Evolutionary conservation across 257 asterid genomes (phyloP).

Genomic region (Catharanthus roseus): DNA sequence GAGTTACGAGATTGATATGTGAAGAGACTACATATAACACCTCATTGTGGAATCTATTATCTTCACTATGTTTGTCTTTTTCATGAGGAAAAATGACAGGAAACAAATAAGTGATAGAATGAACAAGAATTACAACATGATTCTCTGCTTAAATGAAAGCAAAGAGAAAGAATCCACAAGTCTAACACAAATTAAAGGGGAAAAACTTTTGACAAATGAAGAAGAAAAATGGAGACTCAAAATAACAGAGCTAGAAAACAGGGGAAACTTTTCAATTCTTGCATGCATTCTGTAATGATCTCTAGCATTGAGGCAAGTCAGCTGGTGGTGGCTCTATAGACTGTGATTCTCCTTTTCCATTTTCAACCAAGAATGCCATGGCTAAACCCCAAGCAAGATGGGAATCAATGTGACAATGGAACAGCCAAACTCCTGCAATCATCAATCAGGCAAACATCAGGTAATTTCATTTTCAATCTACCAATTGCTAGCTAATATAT

Average conservation of each 20-base stretch:
- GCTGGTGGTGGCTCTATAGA: constrained; percentile 29
- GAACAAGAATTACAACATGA: no score
- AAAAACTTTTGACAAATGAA: background rate
- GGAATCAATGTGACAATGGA: constrained; percentile 34
- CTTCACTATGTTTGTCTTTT: no score
- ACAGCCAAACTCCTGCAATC: constrained; percentile 32
- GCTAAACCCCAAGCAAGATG: constrained; percentile 32
- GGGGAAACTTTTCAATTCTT: background rate
- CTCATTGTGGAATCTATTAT: no score
- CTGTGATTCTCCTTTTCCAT: constrained; percentile 28
- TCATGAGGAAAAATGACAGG: no score
- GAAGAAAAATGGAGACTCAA: background rate
- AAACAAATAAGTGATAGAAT: no score
- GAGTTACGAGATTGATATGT: no score
- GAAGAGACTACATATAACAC: no score
- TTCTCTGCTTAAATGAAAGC: no score
- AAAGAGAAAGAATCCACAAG: no score
- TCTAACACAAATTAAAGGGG: background rate
- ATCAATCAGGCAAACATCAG: constrained; percentile 4
- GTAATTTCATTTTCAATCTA: no score
- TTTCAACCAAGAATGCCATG: constrained; percentile 27
- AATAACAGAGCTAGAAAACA: background rate
- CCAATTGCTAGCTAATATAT: no score
- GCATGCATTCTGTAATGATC: background rate
- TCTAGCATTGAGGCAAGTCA: constrained; percentile 29